Evolutionary conservation across 2,329 filamentous ascomycete species (phyloP).

Genomic region (Cercospora sp.): DNA sequence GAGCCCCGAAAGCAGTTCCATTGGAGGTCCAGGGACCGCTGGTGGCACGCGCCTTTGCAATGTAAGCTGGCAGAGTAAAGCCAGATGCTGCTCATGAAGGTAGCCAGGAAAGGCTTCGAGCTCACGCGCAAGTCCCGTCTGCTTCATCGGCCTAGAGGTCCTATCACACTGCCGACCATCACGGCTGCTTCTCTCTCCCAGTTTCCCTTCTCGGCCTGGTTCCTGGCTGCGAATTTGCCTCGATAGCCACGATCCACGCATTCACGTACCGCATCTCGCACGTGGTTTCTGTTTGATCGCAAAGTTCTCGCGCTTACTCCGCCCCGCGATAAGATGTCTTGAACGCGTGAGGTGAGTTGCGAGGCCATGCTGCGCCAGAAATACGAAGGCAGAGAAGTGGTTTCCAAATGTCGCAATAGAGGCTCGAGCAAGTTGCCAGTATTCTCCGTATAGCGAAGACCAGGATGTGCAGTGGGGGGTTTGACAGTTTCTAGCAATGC

Average conservation of each 20-base stretch:
- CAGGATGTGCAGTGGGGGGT: constrained; percentile 64
- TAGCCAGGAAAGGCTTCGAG: neutral
- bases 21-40: too few relatives aligned
- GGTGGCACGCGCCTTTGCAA: too few relatives aligned
- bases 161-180: constrained; percentile 83
- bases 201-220: constrained; percentile 47
- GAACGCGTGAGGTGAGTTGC: constrained; percentile 71
- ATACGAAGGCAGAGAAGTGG: constrained; percentile 79
- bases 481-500: constrained; percentile 69
- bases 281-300: constrained; percentile 69
- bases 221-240: constrained; percentile 40
- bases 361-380: constrained; percentile 91
- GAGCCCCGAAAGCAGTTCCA: too few relatives aligned
- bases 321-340: constrained; percentile 79
- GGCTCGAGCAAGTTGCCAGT: constrained; percentile 65
- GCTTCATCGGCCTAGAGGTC: constrained; percentile 42
- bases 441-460: constrained; percentile 46
- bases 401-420: constrained; percentile 73
- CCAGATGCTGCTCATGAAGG: neutral
- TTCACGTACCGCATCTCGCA: constrained; percentile 75
- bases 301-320: constrained; percentile 82
- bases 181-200: constrained; percentile 94
- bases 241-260: constrained; percentile 72
- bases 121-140: neutral
- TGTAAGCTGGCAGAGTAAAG: neutral